Conservation (phyloP, 139 green algal genomes). For the Trebouxia sp. region DNA sequence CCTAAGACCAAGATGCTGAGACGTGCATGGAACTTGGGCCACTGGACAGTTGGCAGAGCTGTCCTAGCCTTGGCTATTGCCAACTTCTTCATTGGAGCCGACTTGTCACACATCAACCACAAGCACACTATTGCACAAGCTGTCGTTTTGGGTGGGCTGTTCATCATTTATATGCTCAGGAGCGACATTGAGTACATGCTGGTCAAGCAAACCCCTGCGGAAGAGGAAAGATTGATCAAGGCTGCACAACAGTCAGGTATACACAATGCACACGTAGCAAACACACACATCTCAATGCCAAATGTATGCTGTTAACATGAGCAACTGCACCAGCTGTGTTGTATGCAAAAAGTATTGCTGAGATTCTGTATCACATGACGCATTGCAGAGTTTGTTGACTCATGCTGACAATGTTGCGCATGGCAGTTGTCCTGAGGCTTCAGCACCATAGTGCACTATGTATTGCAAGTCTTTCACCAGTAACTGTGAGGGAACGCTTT, state of each 20-base stretch:
- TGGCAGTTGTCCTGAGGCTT: no score
- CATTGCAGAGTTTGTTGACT: no score
- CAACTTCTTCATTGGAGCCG: constrained; percentile 12
- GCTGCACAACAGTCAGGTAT: background rate
- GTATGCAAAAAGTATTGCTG: background rate
- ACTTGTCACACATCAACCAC: background rate
- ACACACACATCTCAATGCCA: background rate
- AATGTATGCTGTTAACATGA: background rate
- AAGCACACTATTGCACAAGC: background rate
- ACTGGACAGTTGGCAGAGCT: background rate
- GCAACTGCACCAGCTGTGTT: background rate
- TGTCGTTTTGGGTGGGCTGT: background rate
- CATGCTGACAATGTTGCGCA: no score
- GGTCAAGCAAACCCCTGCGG: background rate
- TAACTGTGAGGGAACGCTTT: no score
- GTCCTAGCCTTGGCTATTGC: background rate
- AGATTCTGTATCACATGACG: no score
- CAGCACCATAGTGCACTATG: no score
- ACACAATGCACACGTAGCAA: background rate
- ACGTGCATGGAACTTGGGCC: background rate
- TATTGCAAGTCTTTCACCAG: no score
- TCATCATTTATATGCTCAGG: constrained; percentile 12
- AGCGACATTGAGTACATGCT: constrained; percentile 21
- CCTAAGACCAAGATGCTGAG: background rate
- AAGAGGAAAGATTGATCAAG: background rate